Evolutionary conservation across 495 filamentous ascomycete species (phyloP), one percentile per base, ranked within the genome.

Genomic region (Penicillium steckii): DNA sequence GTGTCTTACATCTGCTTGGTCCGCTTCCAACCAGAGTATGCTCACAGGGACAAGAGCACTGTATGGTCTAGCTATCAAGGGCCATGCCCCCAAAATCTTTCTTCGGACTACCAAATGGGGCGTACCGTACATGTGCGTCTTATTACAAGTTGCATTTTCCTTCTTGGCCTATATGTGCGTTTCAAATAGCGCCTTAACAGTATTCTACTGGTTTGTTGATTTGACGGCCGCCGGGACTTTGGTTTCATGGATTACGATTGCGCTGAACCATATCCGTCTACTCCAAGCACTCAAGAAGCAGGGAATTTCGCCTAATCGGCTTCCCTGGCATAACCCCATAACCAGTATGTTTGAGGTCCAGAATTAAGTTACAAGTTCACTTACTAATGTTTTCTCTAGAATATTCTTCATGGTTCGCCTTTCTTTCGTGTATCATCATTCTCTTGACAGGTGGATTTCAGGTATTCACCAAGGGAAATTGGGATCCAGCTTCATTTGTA

Each of bases 161-260:
- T 69, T 76, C 9, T 62, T 86, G n/a, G 78, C 80, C 24, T 86
- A 82, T 50, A 78, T 86, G 69, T 80, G 74, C 46, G 67, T 85
- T 4, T 79, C 76, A 7, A 72, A 76, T 9, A 65, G 68, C n/a
- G 83, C 81, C 1, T 63, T 81, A 32, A 79, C 75, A 0, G 84
- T 83, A 4, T 86, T 87, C 61, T 78, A 66, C 55, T 87, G 82
- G 83, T 65, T 87, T 21, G 74, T 84, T 4, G 70, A 78, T 29
- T 50, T 86, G 55, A 81, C 78, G 0, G 74, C 82, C 0, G 74
- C 76, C 18, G 79, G 78, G 1, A 76, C 79, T 2, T 60, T 85
- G 35, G 66, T 86, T 13, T 80, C 74, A 0, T 85, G 82, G 82
- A 68, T 66, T 43, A 74, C 74, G 52, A 77, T 80, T 53, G 72